These are phyloP conservation scores for Conringia planisiliqua DNA, from an alignment of 345 rosid genomes.

Conservation along the genomic window DNA sequence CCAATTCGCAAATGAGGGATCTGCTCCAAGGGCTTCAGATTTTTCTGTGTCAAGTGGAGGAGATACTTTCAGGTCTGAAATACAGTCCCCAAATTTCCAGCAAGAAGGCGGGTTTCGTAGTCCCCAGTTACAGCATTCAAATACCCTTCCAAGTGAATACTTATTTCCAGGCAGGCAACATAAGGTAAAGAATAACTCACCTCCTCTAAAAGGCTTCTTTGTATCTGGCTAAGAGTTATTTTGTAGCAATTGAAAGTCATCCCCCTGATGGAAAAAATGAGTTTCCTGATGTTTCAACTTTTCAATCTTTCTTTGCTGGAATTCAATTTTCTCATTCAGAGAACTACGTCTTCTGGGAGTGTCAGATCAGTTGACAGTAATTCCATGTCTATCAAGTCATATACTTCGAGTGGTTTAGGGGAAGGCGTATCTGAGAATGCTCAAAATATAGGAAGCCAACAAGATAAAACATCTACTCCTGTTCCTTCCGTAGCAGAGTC, in stretches of 20 bases:
- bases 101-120: constrained; percentile 57
- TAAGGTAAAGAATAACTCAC: constrained; percentile 20
- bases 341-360: constrained; percentile 74
- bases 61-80: constrained; percentile 59
- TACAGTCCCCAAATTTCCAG: constrained; percentile 69
- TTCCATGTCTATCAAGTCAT: constrained; percentile 57
- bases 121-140: constrained; percentile 52
- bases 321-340: constrained; percentile 44
- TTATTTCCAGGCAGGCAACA: constrained; percentile 43
- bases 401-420: constrained; percentile 46
- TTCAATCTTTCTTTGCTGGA: constrained; percentile 21
- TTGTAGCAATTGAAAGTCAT: background rate
- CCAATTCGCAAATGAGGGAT: constrained; percentile 80
- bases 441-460: constrained; percentile 37
- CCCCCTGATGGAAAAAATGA: background rate
- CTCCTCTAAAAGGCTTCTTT: constrained; percentile 19
- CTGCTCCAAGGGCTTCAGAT: constrained; percentile 79
- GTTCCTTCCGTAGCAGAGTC: constrained; percentile 38
- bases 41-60: constrained; percentile 80
- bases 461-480: constrained; percentile 36
- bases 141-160: constrained; percentile 40
- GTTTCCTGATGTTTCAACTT: constrained; percentile 14
- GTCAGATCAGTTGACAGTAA: constrained; percentile 60
- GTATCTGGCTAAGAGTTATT: background rate
- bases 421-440: constrained; percentile 50